These are phyloP conservation scores for Trametes elegans DNA, from an alignment of 768 basidiomycete genomes.

Conservation along the genomic window DNA sequence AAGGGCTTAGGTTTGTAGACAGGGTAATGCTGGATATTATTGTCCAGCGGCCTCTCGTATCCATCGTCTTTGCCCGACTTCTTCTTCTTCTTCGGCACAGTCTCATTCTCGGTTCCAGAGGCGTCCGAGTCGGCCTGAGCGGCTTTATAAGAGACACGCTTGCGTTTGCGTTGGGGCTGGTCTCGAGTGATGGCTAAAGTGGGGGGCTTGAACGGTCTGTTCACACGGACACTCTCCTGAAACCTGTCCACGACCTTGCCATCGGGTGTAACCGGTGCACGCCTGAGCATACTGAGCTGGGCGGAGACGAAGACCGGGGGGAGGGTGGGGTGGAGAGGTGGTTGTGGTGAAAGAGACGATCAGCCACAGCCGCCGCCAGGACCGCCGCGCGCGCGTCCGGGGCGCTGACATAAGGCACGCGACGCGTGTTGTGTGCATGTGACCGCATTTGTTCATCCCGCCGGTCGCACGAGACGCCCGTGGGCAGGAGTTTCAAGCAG, in stretches of 20 bases:
- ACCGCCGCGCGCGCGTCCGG: constrained; percentile 1
- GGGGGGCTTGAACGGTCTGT: constrained; percentile 81
- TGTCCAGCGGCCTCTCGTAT: constrained; percentile 56
- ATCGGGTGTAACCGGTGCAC: constrained; percentile 66
- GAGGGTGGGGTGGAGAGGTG: not conserved
- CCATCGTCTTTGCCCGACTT: constrained; percentile 52
- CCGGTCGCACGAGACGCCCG: not conserved
- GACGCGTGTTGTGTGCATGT: constrained; percentile 17
- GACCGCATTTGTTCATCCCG: constrained; percentile 1
- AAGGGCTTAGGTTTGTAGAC: constrained; percentile 82
- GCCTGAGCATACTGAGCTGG: constrained; percentile 69
- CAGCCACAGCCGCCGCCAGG: not conserved
- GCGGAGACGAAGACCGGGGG: not conserved
- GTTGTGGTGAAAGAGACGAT: constrained; percentile 1
- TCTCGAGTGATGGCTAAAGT: constrained; percentile 48
- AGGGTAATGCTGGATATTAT: constrained; percentile 64
- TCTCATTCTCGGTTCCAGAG: constrained; percentile 56
- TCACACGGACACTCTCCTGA: constrained; percentile 68
- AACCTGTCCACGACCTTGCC: constrained; percentile 67
- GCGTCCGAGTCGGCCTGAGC: constrained; percentile 49
- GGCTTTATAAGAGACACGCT: constrained; percentile 84
- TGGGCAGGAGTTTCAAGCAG: not conserved
- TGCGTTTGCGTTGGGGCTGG: constrained; percentile 79
- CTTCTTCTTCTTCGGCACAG: constrained; percentile 54
- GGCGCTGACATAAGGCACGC: constrained; percentile 15